phyloP scores from a whole-genome alignment of 176 grass and related monocot species.

The Elaeis guineensis region DNA sequence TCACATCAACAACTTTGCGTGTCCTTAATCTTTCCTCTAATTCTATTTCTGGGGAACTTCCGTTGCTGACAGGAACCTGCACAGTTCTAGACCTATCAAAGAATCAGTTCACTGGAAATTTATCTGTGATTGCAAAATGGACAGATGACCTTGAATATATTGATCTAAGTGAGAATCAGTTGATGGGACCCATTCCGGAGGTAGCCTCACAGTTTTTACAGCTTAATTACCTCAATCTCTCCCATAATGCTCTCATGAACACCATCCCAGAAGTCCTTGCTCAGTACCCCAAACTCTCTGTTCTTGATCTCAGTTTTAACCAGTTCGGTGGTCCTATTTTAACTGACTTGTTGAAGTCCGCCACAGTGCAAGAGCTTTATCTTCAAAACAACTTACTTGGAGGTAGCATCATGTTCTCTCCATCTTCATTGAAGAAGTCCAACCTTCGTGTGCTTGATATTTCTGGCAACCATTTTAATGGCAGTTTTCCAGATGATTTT shows the following conservation, averaged over 20 bases:
- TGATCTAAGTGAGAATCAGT: conserved; percentile 77
- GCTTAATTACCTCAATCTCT: conserved; percentile 84
- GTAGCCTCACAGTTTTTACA: conserved; percentile 79
- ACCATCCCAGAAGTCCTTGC: conserved; percentile 57
- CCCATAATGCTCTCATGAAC: conserved; percentile 53
- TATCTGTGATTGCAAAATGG: conserved; percentile 92
- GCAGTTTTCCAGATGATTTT: conserved; percentile 69
- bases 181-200: conserved; percentile 65
- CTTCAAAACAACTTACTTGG: conserved; percentile 63
- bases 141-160: conserved; percentile 74
- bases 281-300: conserved; percentile 79
- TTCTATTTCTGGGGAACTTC: conserved; percentile 75
- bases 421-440: conserved; percentile 44
- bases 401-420: conserved; percentile 45
- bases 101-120: conserved; percentile 73
- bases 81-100: conserved; percentile 89
- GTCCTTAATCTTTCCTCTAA: conserved; percentile 91
- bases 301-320: conserved; percentile 84
- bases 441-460: conserved; percentile 70
- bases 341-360: conserved; percentile 45
- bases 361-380: conserved; percentile 74
- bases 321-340: conserved; percentile 56
- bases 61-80: conserved; percentile 82
- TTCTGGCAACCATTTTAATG: conserved; percentile 74
- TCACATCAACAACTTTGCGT: conserved; percentile 81